phyloP scores from a whole-genome alignment of 2,329 filamentous ascomycete species.

The Cladosporium phlei region DNA sequence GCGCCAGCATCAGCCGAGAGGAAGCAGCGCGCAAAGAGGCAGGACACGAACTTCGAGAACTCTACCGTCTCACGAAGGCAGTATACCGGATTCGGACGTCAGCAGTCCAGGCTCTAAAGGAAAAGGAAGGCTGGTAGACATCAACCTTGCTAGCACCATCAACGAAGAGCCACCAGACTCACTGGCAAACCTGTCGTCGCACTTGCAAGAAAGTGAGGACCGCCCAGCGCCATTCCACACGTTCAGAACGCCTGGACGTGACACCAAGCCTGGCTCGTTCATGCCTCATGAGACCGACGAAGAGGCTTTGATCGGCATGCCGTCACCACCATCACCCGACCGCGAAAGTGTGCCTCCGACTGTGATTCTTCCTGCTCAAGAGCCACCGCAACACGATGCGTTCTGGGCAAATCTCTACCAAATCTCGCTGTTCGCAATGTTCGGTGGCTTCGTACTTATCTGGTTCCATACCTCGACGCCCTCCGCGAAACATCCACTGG shows the following conservation, averaged over 20 bases:
- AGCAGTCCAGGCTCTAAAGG: slow-evolving; percentile 49
- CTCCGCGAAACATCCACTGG: slow-evolving; percentile 64
- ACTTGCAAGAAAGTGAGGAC: slow-evolving; percentile 39
- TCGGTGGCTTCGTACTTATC: slow-evolving; percentile 84
- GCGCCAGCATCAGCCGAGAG: slow-evolving; percentile 36
- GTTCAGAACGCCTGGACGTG: slow-evolving; percentile 43
- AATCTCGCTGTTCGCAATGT: slow-evolving; percentile 74
- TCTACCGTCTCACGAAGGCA: slow-evolving; percentile 35
- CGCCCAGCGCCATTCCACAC: slow-evolving; percentile 52
- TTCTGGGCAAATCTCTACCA: slow-evolving; percentile 91
- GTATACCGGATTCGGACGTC: slow-evolving; percentile 38
- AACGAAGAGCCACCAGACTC: slow-evolving; percentile 39
- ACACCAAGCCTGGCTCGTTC: slow-evolving; percentile 38
- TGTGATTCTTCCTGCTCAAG: slow-evolving; percentile 55
- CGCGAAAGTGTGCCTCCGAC: slow-evolving; percentile 53
- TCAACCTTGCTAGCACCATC: slow-evolving; percentile 69
- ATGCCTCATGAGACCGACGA: slow-evolving; percentile 50
- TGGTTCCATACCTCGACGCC: slow-evolving; percentile 81
- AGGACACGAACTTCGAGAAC: slow-evolving; percentile 35
- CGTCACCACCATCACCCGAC: slow-evolving; percentile 44
- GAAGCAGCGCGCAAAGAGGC: slow-evolving; percentile 34
- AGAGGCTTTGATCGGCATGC: slow-evolving; percentile 42
- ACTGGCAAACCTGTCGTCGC: slow-evolving; percentile 33
- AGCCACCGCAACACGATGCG: slow-evolving; percentile 75
- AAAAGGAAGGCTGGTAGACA: slow-evolving; percentile 71